phyloP scores from a whole-genome alignment of 768 basidiomycete species.

The Hericium erinaceus region DNA sequence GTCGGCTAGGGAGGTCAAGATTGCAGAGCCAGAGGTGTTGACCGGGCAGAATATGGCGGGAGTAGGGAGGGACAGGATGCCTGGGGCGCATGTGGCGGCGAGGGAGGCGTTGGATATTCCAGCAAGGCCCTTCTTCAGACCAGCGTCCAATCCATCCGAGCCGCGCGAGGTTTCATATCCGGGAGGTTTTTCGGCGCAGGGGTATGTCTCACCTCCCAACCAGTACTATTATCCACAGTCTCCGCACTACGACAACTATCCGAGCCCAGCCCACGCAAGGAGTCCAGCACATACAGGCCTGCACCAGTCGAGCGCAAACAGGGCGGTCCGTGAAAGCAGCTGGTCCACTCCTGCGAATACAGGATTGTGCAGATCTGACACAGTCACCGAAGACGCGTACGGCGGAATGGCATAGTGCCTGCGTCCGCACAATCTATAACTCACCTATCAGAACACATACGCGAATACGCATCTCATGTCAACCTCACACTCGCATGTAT shows the following conservation, averaged over 20 bases:
- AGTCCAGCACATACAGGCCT: too few species aligned
- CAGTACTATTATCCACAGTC: background rate
- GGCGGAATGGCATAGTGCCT: background rate
- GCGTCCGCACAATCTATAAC: background rate
- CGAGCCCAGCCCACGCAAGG: background rate
- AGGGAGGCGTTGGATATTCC: background rate
- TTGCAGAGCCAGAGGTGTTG: background rate
- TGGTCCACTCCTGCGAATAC: too few species aligned
- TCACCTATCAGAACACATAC: background rate
- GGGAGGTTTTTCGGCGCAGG: background rate
- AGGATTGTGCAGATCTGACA: too few species aligned
- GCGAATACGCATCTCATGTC: background rate
- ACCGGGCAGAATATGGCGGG: background rate
- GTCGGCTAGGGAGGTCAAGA: constrained; percentile 11
- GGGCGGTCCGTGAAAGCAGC: too few species aligned
- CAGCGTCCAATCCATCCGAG: background rate
- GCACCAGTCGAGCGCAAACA: too few species aligned
- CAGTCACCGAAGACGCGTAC: constrained; percentile 5
- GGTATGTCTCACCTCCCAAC: background rate
- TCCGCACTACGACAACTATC: background rate
- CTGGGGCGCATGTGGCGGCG: background rate
- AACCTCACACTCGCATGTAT: background rate
- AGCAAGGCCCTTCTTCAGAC: background rate
- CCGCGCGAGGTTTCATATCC: background rate
- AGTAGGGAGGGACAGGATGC: too few species aligned